Evolutionary conservation across 1,139 yeast species (phyloP), one percentile per base, ranked within the genome.

Genomic region (Saccharomycopsis crataegensis): DNA sequence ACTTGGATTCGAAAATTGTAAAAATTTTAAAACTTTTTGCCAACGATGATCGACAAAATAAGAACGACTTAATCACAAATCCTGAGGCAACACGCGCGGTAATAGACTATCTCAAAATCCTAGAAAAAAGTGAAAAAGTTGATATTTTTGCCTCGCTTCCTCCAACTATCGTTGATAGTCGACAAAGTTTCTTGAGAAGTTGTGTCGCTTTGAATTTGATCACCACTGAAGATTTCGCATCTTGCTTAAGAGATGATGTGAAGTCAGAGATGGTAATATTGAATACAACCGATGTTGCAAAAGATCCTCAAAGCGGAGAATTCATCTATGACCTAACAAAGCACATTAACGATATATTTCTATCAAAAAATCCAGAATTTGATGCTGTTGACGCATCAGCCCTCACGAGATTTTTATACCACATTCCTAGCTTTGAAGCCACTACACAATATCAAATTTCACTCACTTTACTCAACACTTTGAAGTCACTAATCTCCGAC

Each of bases 111-210:
- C n/a, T 33, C 12, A 46, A 53, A 45, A 22, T 16, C 31, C 9
- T 50, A 12, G 36, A 44, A 5, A 42, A 50, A 37, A 43, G 33
- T 32, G 51, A 44, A 31, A 50, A 42, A 54, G 78, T 74, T 59
- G 76, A 74, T 37, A 73, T 74, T 70, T 73, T 73, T 57, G 62
- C 73, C 1, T 65, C 73, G 0, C 75, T 74, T 58, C 77, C 80
- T 1, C 66, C 78, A 1, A 71, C 77, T 1, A 69, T 73, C 38
- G 64, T 70, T 31, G 83, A 79, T 60, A 70, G 82, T 2, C 73
- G 85, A 50, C 82, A 79, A 58, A 78, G 74, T 17, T 80, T 85
- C 55, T 64, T 83, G 22, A 78, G 77, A 59, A 72, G 79, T 14
- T 74, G 84, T 58, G 70, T 80, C 17, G 72, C 77, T 36, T 59